Evolutionary conservation across 768 basidiomycete genomes (phyloP).

Genomic region (Podaxis carcinomalis): DNA sequence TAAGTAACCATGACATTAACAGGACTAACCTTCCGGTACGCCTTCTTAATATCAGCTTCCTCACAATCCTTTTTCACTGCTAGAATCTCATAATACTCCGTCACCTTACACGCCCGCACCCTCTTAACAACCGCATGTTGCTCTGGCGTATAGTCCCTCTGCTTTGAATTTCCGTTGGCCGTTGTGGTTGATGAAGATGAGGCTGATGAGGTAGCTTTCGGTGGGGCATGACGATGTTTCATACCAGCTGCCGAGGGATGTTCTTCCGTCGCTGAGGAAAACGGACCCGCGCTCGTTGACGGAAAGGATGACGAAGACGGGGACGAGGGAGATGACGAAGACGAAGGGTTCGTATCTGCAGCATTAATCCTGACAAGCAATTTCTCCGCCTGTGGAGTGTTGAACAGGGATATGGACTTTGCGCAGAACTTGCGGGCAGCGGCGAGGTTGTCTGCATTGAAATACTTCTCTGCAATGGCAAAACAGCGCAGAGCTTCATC

Average conservation of each 20-base stretch:
- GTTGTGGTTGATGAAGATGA: constrained; percentile 30
- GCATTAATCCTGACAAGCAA: constrained; percentile 66
- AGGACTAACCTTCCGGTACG: constrained; percentile 82
- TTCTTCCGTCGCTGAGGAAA: constrained; percentile 50
- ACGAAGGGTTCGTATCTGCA: constrained; percentile 35
- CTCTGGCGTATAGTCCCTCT: constrained; percentile 85
- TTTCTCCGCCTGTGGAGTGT: constrained; percentile 69
- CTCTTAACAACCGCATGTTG: constrained; percentile 81
- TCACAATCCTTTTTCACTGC: constrained; percentile 75
- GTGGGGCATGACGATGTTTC: constrained; percentile 50
- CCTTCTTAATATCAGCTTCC: constrained; percentile 85
- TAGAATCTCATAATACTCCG: constrained; percentile 93
- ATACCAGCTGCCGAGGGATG: constrained; percentile 73
- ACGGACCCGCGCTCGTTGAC: constrained; percentile 30
- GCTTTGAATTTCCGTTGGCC: constrained; percentile 61
- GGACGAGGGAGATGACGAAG: constrained; percentile 29
- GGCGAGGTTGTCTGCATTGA: constrained; percentile 63
- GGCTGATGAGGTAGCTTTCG: neutral
- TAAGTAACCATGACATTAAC: neutral
- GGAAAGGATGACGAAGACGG: constrained; percentile 34
- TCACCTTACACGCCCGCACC: constrained; percentile 79
- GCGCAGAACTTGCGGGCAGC: constrained; percentile 86
- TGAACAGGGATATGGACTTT: constrained; percentile 81
- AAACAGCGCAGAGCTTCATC: constrained; percentile 87
- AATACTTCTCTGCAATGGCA: constrained; percentile 71